Conservation (phyloP, 331 rosid genomes). For the Malus hybrid region DNA sequence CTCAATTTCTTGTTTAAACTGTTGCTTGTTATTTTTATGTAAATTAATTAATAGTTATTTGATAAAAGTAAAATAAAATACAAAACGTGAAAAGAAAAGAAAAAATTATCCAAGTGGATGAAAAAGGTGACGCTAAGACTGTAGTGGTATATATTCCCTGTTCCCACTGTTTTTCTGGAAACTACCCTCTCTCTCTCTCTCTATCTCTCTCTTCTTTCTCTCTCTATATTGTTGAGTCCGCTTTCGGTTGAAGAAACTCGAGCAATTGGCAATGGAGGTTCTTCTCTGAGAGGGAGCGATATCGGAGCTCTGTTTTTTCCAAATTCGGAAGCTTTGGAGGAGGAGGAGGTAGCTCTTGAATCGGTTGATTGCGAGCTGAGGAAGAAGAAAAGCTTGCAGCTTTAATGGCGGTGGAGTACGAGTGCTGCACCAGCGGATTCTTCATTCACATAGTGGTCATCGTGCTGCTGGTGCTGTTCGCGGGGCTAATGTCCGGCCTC, state of each 20-base stretch:
- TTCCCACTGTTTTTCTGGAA: slow-evolving; percentile 4
- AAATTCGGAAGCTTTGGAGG: not conserved
- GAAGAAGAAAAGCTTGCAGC: not conserved
- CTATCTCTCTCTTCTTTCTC: not conserved
- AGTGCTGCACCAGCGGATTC: slow-evolving; percentile 51
- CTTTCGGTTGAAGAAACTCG: not conserved
- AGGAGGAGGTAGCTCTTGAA: not conserved
- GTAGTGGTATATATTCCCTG: not conserved
- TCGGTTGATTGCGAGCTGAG: not conserved
- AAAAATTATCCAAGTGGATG: not conserved
- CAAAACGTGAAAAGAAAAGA: not conserved
- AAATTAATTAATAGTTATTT: too few species aligned
- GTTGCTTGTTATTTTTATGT: not conserved
- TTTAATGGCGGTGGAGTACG: slow-evolving; percentile 56
- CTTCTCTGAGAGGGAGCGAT: not conserved
- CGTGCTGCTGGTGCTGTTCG: slow-evolving; percentile 55
- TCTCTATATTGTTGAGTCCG: not conserved
- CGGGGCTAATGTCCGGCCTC: slow-evolving; percentile 97
- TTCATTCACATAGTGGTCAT: slow-evolving; percentile 44
- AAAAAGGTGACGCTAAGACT: not conserved
- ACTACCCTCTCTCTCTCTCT: not conserved
- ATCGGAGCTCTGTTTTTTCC: not conserved
- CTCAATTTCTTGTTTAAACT: not conserved
- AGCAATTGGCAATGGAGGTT: slow-evolving; percentile 5
- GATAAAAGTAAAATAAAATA: not conserved